These are phyloP conservation scores for Santalum album DNA, from an alignment of 164 flowering plant genomes.

Conservation along the genomic window DNA sequence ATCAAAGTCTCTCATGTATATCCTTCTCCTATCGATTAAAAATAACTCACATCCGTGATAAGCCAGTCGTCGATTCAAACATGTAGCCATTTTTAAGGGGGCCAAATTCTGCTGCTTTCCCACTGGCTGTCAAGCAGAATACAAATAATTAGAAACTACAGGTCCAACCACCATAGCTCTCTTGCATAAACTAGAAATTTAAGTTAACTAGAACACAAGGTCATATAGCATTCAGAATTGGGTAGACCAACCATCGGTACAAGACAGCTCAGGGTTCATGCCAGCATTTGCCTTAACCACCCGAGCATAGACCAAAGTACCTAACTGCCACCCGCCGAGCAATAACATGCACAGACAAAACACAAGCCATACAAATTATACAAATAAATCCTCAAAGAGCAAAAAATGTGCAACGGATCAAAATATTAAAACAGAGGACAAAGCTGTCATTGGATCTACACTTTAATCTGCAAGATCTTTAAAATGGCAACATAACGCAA, in stretches of 20 bases:
- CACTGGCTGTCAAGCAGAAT: slow-evolving; percentile 39
- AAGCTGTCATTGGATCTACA: background rate
- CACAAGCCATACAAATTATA: background rate
- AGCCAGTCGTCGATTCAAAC: slow-evolving; percentile 87
- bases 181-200: background rate
- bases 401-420: background rate
- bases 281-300: slow-evolving; percentile 81
- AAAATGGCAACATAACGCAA: background rate
- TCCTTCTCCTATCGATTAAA: background rate
- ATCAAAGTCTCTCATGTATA: background rate
- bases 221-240: background rate
- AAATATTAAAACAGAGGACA: background rate
- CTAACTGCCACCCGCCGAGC: slow-evolving; percentile 34
- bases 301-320: slow-evolving; percentile 75
- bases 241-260: slow-evolving; percentile 70
- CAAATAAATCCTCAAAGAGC: background rate
- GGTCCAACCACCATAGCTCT: background rate
- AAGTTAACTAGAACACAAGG: background rate
- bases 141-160: background rate
- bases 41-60: slow-evolving; percentile 62
- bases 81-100: slow-evolving; percentile 75
- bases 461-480: background rate
- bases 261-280: slow-evolving; percentile 92
- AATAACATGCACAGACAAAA: slow-evolving; percentile 1
- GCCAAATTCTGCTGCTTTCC: slow-evolving; percentile 88